These are phyloP conservation scores for Ananas comosus DNA, from an alignment of 176 grass and related monocot species.

Conservation along the genomic window DNA sequence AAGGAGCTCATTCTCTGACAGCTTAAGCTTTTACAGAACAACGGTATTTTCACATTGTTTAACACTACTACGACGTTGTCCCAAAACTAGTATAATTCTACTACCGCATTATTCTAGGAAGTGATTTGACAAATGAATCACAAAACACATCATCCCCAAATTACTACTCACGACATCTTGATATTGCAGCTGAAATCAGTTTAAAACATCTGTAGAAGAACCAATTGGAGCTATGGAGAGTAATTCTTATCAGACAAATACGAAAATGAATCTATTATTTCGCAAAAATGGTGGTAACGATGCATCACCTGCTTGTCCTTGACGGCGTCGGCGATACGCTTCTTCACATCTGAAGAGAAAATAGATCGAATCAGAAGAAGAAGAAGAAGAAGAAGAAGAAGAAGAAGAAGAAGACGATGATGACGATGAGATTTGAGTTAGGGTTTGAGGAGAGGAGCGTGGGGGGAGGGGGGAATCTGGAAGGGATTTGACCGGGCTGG, in stretches of 20 bases:
- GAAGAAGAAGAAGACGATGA: neutral
- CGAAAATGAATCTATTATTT: no score
- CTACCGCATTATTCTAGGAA: no score
- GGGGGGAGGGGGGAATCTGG: neutral
- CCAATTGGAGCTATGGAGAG: no score
- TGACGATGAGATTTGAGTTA: neutral
- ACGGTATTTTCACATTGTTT: no score
- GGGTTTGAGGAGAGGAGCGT: neutral
- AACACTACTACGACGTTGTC: no score
- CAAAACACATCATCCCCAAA: neutral
- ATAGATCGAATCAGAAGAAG: neutral
- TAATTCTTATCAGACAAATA: no score
- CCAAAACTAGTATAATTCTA: no score
- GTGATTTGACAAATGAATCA: neutral
- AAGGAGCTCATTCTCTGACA: no score
- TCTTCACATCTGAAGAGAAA: conserved; percentile 48
- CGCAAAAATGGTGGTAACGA: neutral
- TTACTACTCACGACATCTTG: neutral
- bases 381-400: neutral
- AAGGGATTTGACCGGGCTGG: conserved; percentile 35
- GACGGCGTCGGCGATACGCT: conserved; percentile 54
- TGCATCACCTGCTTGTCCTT: conserved; percentile 51
- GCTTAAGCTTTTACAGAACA: no score
- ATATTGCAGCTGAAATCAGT: no score
- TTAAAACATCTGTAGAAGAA: no score